phyloP scores from a whole-genome alignment of 129 eudicot species.

The Flaveria trinervia region DNA sequence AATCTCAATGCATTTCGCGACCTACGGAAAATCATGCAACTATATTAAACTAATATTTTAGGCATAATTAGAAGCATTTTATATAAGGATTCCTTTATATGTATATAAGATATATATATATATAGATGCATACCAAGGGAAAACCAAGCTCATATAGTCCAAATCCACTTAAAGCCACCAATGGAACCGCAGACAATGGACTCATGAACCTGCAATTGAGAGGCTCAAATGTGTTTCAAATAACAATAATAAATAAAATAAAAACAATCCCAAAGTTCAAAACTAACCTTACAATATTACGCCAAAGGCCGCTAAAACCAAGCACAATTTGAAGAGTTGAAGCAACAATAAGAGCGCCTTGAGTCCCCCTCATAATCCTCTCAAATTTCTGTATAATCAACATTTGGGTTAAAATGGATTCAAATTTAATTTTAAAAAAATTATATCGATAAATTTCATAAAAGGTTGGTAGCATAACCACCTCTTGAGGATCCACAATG shows the following conservation, averaged over 20 bases:
- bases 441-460: neutral
- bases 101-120: neutral
- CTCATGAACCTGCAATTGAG: constrained; percentile 69
- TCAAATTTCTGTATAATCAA: constrained; percentile 62
- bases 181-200: constrained; percentile 83
- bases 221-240: neutral
- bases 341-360: constrained; percentile 91
- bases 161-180: constrained; percentile 85
- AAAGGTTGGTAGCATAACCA: constrained; percentile 24
- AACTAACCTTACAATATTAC: constrained; percentile 71
- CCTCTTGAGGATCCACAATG: constrained; percentile 71
- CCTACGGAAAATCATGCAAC: constrained; percentile 42
- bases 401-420: constrained; percentile 16
- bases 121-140: constrained; percentile 65
- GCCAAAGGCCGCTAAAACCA: constrained; percentile 97
- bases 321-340: constrained; percentile 87
- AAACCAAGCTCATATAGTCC: constrained; percentile 91
- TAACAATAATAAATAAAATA: neutral
- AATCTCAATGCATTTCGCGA: constrained; percentile 88
- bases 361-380: constrained; percentile 85
- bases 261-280: neutral
- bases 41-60: neutral
- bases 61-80: constrained; percentile 3
- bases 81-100: neutral
- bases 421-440: neutral